Base-by-base conservation (phyloP, 78 protist genomes). In the Speleostelium caveatum region DNA sequence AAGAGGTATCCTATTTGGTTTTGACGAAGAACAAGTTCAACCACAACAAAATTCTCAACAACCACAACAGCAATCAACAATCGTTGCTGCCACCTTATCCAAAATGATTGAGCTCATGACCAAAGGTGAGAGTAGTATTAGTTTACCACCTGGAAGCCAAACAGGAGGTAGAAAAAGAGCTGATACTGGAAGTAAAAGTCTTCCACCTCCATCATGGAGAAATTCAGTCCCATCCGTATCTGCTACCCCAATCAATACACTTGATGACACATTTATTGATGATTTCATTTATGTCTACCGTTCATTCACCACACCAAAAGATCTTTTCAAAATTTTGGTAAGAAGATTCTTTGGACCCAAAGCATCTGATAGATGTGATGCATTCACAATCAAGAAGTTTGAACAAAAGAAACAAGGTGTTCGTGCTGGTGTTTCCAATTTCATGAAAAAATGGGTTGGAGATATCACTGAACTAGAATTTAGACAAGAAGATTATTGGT, bases 51-150 rank as follows among this genome's bases (percentile, higher is more conserved):
- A 41, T 68, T 19, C 30, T 19, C 6, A 45, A 14, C n/a, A 6
- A 14, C 6, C 53, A 45, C 6, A 10, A 14, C n/a, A 10, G 6
- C 7, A 6, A 7, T 21, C 30, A 21, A 56, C 30, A 19, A 63
- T 83, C 30, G 59, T 45, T 30, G 91, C 91, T 4, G 77, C 91
- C 2, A 83, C 91, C 1, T 39, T 83, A 32, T 71, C 77, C 32
- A 83, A 83, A 12, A 69, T 83, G 79, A 83, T 83, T 24, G 91
- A 83, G 26, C 35, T 83, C 65, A 83, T 83, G 91, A 83, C 91
- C 3, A 67, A 74, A 45, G 67, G 67, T 32, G 91, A 83, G n/a
- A 41, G 77, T 41, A 51, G 49, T 10, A 63, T 53, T 17, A 32
- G 49, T 3, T 30, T 72, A 7, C 1, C 28, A 7, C 36, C 60